phyloP scores from a whole-genome alignment of 78 protist genomes.

The Dictyostelium citrinum region DNA sequence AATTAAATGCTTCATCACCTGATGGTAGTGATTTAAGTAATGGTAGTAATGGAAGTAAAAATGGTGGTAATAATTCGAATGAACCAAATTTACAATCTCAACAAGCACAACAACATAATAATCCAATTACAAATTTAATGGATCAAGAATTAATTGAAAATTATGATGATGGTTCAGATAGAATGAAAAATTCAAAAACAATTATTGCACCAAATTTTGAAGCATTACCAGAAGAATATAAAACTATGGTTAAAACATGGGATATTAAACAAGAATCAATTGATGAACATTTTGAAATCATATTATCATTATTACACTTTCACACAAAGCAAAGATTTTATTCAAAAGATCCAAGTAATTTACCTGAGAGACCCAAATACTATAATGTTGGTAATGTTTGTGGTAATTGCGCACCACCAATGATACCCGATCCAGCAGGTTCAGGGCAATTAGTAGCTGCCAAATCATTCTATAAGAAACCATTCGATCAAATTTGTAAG shows the following conservation, averaged over 20 bases:
- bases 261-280: conserved; percentile 22
- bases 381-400: neutral
- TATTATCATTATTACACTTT: conserved; percentile 29
- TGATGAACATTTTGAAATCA: conserved; percentile 31
- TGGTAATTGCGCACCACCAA: neutral
- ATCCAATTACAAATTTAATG: neutral
- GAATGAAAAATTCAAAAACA: neutral
- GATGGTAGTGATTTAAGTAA: neutral
- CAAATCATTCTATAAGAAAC: neutral
- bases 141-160: neutral
- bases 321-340: conserved; percentile 52
- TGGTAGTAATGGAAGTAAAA: neutral
- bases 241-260: conserved; percentile 53
- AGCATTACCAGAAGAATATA: conserved; percentile 31
- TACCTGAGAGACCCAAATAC: neutral
- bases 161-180: neutral
- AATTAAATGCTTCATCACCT: neutral
- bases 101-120: neutral
- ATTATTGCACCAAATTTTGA: conserved; percentile 2
- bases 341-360: neutral
- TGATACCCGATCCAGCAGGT: neutral
- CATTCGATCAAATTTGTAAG: conserved; percentile 32
- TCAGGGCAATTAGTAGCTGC: neutral
- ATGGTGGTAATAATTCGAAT: neutral
- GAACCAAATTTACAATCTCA: neutral